These are phyloP conservation scores for Aschersonia sp. DNA, from an alignment of 2,329 filamentous ascomycete genomes.

Conservation along the genomic window DNA sequence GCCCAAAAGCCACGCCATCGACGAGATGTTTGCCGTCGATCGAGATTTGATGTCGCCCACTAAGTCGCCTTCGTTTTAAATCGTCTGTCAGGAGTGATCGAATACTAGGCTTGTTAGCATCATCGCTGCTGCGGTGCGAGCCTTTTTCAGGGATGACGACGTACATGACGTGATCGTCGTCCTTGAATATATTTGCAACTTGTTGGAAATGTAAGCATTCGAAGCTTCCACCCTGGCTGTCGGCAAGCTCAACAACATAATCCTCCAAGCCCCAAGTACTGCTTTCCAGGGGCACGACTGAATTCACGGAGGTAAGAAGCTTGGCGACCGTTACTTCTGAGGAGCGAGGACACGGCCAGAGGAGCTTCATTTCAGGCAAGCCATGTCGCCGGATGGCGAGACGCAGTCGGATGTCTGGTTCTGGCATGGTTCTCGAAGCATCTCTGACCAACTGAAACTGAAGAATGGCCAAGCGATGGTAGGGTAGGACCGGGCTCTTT, in stretches of 20 bases:
- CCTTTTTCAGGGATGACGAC: conserved; percentile 15
- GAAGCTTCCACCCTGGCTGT: conserved; percentile 43
- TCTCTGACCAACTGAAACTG: neutral
- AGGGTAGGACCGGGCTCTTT: too few species aligned
- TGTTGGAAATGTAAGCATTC: conserved; percentile 80
- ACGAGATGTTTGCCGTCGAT: conserved; percentile 65
- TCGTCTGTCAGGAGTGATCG: conserved; percentile 65
- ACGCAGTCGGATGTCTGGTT: conserved; percentile 49
- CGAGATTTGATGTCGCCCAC: conserved; percentile 71
- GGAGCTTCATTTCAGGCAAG: conserved; percentile 55
- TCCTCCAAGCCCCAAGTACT: conserved; percentile 78
- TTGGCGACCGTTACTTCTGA: conserved; percentile 57
- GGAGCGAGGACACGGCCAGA: conserved; percentile 50
- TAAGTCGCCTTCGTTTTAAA: conserved; percentile 54
- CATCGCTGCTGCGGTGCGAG: neutral
- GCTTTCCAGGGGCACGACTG: conserved; percentile 67
- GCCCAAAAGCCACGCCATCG: conserved; percentile 75
- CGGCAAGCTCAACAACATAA: conserved; percentile 64
- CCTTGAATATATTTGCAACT: conserved; percentile 54
- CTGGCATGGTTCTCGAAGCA: conserved; percentile 6
- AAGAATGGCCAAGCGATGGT: too few species aligned
- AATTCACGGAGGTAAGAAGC: conserved; percentile 65
- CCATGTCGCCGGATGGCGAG: conserved; percentile 58
- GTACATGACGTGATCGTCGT: conserved; percentile 73
- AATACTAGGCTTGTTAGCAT: conserved; percentile 37